Evolutionary conservation across 345 rosid genomes (phyloP).

Genomic region (Eucalyptus pumila): DNA sequence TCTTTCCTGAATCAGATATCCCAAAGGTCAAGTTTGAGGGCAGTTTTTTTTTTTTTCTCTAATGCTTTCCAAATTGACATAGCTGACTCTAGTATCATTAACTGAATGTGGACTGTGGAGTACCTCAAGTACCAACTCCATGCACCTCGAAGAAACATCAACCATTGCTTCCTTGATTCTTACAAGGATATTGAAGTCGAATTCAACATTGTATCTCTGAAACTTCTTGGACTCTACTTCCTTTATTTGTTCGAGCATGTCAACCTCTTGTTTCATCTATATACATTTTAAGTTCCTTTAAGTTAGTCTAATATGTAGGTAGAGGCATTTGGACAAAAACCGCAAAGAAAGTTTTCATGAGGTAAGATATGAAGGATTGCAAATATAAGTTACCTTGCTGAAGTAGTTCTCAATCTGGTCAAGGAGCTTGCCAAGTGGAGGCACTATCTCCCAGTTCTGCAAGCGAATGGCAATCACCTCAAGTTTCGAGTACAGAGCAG

Average conservation of each 20-base stretch:
- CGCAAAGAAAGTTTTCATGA: no score
- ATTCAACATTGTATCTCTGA: slow-evolving; percentile 48
- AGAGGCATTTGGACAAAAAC: not conserved
- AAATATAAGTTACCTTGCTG: slow-evolving; percentile 33
- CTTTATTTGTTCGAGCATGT: slow-evolving; percentile 56
- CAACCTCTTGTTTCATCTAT: slow-evolving; percentile 72
- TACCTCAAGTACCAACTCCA: slow-evolving; percentile 83
- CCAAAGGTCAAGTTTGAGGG: not conserved
- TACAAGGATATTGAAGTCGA: slow-evolving; percentile 57
- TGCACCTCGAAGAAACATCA: slow-evolving; percentile 78
- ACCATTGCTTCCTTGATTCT: slow-evolving; percentile 78
- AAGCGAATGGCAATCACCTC: slow-evolving; percentile 36
- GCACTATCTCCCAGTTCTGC: slow-evolving; percentile 50
- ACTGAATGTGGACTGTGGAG: not conserved
- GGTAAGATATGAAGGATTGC: not conserved
- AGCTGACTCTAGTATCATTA: not conserved
- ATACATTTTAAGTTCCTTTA: not conserved
- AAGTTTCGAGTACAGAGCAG: slow-evolving; percentile 48
- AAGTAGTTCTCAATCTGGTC: slow-evolving; percentile 71
- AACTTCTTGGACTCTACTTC: slow-evolving; percentile 82
- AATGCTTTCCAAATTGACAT: not conserved
- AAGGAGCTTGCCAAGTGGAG: slow-evolving; percentile 53
- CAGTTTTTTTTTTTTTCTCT: not conserved
- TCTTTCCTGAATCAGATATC: slow-evolving; percentile 35
- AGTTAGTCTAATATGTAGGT: not conserved